Base-by-base conservation (phyloP, 176 grass and related monocot species). In the Raddia guianensis region DNA sequence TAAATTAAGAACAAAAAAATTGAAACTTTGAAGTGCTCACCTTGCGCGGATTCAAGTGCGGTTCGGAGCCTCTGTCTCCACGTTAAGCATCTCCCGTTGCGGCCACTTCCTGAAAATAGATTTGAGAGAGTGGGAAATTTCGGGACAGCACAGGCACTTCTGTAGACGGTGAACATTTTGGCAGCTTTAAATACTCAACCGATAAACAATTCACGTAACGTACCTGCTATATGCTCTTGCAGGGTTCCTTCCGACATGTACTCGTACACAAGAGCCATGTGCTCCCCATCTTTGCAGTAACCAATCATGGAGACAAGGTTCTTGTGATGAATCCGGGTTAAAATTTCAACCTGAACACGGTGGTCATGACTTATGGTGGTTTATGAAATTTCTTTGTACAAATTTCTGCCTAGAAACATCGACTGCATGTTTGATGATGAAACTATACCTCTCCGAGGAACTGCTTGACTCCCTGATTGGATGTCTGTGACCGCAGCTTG, bases 211-310 rank as follows among this genome's bases (percentile, higher is more conserved):
- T 7, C 37, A 40, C 3, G 12, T 16, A 13, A n/a, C n/a, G n/a
- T 60, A 94, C 88, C 86, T 81, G 51, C 55, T 7, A 94, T 70
- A 33, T 94, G 86, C 43, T 90, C 75, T 50, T 81, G 9, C 51
- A 97, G 44, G 7, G 68, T 90, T 91, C 94, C 89, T 90, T 86
- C 70, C 0, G 89, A 70, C 94, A 91, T 93, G 62, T 91, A 89
- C n/a, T n/a, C n/a, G n/a, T n/a, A n/a, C n/a, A n/a, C n/a, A n/a
- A n/a, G n/a, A n/a, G n/a, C n/a, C n/a, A 89, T 74, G 34, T 76
- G 73, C 20, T 88, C 27, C 32, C 75, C 72, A 82, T 97, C 91
- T 34, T 76, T 91, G 73, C 94, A 97, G 49, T 91, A 94, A 32
- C 91, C 94, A 77, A 94, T 60, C 68, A 90, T 45, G 5, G 89